A percentile compares a stretch with the other conserved stretches of the same genome.
phyloP scores from a whole-genome alignment of 495 filamentous ascomycete genomes.

The Penicillium alfredii region DNA sequence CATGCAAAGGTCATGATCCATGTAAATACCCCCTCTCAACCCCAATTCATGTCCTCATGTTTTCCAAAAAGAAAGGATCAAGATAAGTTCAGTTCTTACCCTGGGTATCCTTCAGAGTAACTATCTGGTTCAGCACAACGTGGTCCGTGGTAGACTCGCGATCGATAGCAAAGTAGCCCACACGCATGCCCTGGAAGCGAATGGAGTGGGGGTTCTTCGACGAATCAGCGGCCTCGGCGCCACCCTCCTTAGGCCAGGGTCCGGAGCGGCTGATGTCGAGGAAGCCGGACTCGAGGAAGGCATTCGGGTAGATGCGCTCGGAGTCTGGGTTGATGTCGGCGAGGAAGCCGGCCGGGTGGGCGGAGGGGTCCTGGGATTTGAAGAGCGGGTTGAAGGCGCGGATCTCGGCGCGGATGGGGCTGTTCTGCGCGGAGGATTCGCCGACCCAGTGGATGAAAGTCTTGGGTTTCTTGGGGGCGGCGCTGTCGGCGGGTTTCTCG shows the following conservation, averaged over 20 bases:
- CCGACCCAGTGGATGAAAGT: conserved; percentile 81
- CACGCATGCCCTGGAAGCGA: conserved; percentile 87
- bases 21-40: no score
- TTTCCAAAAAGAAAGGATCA: no score
- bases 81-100: conserved; percentile 27
- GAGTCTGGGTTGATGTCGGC: conserved; percentile 81
- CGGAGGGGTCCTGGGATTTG: conserved; percentile 71
- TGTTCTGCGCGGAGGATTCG: conserved; percentile 49
- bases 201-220: conserved; percentile 63
- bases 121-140: conserved; percentile 86
- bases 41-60: no score
- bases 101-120: conserved; percentile 72
- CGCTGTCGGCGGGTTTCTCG: conserved; percentile 47
- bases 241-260: conserved; percentile 77
- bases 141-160: conserved; percentile 69
- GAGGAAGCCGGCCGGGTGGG: conserved; percentile 68
- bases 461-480: conserved; percentile 66
- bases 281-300: conserved; percentile 80
- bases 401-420: conserved; percentile 68
- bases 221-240: conserved; percentile 22
- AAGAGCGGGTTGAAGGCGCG: conserved; percentile 81
- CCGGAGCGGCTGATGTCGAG: conserved; percentile 67
- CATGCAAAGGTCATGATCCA: no score
- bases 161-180: conserved; percentile 82
- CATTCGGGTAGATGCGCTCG: conserved; percentile 69